Base-by-base conservation (phyloP, 176 grass and related monocot genomes). In the Coix lacrymajobi region DNA sequence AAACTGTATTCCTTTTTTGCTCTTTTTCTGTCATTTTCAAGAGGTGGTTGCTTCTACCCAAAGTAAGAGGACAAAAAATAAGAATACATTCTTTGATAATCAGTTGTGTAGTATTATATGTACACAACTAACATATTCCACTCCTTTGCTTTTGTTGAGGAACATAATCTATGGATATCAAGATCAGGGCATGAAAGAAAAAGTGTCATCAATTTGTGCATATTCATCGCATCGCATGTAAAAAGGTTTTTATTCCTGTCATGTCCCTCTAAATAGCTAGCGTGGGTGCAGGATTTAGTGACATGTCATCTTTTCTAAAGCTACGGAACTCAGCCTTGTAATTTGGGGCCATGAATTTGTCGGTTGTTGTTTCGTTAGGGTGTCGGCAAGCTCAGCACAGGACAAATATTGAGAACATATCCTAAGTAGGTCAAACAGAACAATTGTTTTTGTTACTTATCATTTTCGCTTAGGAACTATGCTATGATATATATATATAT, bases 381-480 rank as follows among this genome's bases (percentile, higher is more conserved):
- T 74, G 58, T 26, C 49, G 77, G 69, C 69, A 77, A 77, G 30
- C 7, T 43, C 14, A 33, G 9, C 14, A 11, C 30, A 71, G 10
- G 24, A 36, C 16, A 62, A 49, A 49, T 49, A 5, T 66, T 76
- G 30, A 34, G 24, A 66, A 36, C 62, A 39, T 64, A 43, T 54
- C 68, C 45, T 31, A n/a, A 14, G 75, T 33, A 57, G 62, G 70
- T 66, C 71, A 81, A 62, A 75, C 38, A 81, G 22, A 58, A 76
- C 5, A 28, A 24, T 9, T n/a, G 11, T 77, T 43, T 28, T 61
- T 69, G 7, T 37, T 51, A n/a, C 16, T 51, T 68, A 6, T 45
- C 25, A 45, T 58, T 58, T 11, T 58, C 9, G 5, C 17, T 20
- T 52, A 20, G 0, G 48, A 17, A 19, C 6, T 52, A 1, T 22